Conservation (phyloP, 257 asterid genomes). For the Eustoma russellianum region DNA sequence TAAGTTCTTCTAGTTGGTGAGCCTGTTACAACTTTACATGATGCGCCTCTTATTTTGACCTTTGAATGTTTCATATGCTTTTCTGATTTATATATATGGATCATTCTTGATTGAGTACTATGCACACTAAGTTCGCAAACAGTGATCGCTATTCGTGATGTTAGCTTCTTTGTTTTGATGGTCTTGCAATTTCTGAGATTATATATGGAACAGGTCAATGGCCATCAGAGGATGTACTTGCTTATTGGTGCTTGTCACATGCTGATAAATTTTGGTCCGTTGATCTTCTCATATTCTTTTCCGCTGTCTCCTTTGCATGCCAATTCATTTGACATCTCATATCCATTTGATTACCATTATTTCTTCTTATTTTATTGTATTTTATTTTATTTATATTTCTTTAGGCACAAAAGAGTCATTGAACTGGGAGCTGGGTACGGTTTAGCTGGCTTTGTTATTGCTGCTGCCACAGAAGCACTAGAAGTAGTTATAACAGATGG, state of each 20-base stretch:
- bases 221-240: slow-evolving; percentile 96
- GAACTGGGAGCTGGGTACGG: slow-evolving; percentile 98
- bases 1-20: too few species aligned
- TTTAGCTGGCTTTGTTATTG: slow-evolving; percentile 78
- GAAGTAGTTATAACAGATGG: slow-evolving; percentile 94
- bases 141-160: not conserved
- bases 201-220: slow-evolving; percentile 63
- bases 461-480: slow-evolving; percentile 55
- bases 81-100: not conserved
- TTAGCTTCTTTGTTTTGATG: not conserved
- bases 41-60: not conserved
- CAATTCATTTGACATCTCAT: not conserved
- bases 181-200: slow-evolving; percentile 8
- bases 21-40: too few species aligned
- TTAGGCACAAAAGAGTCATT: slow-evolving; percentile 68
- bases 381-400: slow-evolving; percentile 7
- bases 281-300: not conserved
- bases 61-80: not conserved
- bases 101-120: not conserved
- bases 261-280: slow-evolving; percentile 54
- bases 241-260: slow-evolving; percentile 61
- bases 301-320: not conserved
- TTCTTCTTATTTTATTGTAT: not conserved
- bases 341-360: not conserved
- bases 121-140: not conserved